These are phyloP conservation scores for Pichia sp. DNA, from an alignment of 1,139 yeast species.

Conservation along the genomic window DNA sequence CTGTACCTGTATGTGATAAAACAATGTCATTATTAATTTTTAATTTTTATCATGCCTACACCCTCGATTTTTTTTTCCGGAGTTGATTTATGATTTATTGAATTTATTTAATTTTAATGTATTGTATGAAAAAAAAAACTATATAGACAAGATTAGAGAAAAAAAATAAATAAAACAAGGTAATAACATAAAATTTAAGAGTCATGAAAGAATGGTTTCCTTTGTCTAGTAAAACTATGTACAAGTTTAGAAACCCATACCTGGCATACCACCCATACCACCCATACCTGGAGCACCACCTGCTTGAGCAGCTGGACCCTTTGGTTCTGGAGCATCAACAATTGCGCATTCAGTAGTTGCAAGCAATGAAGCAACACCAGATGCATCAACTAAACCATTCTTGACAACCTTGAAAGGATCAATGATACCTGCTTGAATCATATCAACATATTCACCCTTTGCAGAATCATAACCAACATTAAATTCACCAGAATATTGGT, in stretches of 20 bases:
- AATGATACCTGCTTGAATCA: constrained; percentile 96
- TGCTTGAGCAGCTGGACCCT: constrained; percentile 55
- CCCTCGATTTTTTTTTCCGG: not conserved
- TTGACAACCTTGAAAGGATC: constrained; percentile 99
- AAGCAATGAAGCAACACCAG: constrained; percentile 95
- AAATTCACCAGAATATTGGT: constrained; percentile 79
- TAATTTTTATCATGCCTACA: too few relatives aligned
- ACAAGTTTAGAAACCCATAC: constrained; percentile 31
- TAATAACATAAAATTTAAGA: not conserved
- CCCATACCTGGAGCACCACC: constrained; percentile 57
- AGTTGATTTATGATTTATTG: not conserved
- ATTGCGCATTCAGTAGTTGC: constrained; percentile 99
- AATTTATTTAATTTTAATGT: not conserved
- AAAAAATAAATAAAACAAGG: not conserved
- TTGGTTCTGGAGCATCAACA: constrained; percentile 93
- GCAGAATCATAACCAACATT: constrained; percentile 92
- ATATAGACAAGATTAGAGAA: not conserved
- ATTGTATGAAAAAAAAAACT: not conserved
- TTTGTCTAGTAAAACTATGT: not conserved
- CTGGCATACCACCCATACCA: constrained; percentile 60
- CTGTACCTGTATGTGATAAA: too few relatives aligned
- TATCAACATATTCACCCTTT: constrained; percentile 89
- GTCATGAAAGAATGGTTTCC: not conserved
- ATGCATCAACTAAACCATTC: constrained; percentile 93
- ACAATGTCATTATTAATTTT: too few relatives aligned